Evolutionary conservation across 805 yeast species (phyloP), one percentile per base, ranked within the genome.

Genomic region (Candida koratica): DNA sequence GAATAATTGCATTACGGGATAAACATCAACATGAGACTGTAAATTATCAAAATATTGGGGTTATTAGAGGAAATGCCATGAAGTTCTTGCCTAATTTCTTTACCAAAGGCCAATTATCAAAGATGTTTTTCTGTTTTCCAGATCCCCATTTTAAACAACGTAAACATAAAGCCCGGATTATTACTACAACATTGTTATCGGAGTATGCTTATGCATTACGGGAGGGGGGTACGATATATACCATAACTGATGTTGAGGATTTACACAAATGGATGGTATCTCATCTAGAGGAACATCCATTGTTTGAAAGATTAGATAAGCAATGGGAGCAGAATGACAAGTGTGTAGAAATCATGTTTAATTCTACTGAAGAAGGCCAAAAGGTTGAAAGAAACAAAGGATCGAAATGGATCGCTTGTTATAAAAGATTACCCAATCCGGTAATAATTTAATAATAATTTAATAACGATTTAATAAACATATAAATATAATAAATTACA

Each of bases 71-170:
- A 13, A 93, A 93, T 55, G 93, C 97, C 23, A 93, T 93, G 98
- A 93, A 93, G 61, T 93, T 93, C 54, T 64, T 88, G 44, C 97
- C 98, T 15, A 93, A 93, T 58, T 93, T 93, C 59, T 93, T 93
- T 64, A 67, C 71, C 39, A 82, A 82, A 58, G 79, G 79, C 5
- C 97, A 88, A 56, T 65, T 89, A 34, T 77, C 81, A 22, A 93
- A 90, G 68, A 85, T 93, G 75, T 93, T 93, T 65, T 93, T 93
- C 67, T 93, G 98, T 60, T 93, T 93, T 74, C 98, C 98, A n/a
- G 98, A 93, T 61, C 98, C 98, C 6, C 98, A 93, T 60, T 93
- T 93, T 71, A 93, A 93, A 58, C 95, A 87, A 61, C 74, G 97
- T 55, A 93, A 93, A 57, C 98, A 93, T 64, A 93, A 93, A 71